Conservation (phyloP, 371 early-diverging fungal genomes). For the Syncephalastrum contaminatum region DNA sequence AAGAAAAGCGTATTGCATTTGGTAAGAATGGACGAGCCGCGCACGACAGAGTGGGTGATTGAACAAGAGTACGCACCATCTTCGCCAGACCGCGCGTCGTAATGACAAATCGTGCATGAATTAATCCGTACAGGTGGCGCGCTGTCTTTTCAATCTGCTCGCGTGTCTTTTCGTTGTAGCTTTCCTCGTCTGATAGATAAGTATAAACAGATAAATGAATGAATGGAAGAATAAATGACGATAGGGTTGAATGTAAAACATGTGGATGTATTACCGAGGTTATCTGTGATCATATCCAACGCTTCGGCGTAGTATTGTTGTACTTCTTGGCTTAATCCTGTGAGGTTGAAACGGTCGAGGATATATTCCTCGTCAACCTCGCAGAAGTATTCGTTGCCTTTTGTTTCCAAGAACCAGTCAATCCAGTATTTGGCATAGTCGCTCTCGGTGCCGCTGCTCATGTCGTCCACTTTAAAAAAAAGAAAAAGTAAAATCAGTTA, state of each 20-base stretch:
- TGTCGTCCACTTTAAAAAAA: slow-evolving; percentile 50
- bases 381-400: slow-evolving; percentile 93
- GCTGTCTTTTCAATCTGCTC: slow-evolving; percentile 77
- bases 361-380: slow-evolving; percentile 96
- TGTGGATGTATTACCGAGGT: slow-evolving; percentile 43
- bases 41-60: slow-evolving; percentile 2
- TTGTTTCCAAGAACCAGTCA: slow-evolving; percentile 75
- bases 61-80: slow-evolving; percentile 60
- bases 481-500: background rate
- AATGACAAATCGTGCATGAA: slow-evolving; percentile 92
- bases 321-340: slow-evolving; percentile 84
- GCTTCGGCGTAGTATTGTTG: slow-evolving; percentile 79
- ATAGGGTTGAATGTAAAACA: background rate
- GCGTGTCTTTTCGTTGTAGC: slow-evolving; percentile 65
- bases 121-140: slow-evolving; percentile 87
- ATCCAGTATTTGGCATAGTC: slow-evolving; percentile 81
- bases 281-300: slow-evolving; percentile 92
- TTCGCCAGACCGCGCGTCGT: slow-evolving; percentile 84
- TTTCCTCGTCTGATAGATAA: slow-evolving; percentile 52
- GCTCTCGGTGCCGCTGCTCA: slow-evolving; percentile 65
- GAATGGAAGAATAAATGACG: too few relatives aligned
- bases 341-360: slow-evolving; percentile 94
- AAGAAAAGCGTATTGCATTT: background rate
- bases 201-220: background rate
- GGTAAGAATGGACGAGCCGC: background rate